Percentiles rank a stretch among this genome's conserved stretches.
Conservation (phyloP, 31 red algal species). For the Asparagopsis taxiformis region DNA sequence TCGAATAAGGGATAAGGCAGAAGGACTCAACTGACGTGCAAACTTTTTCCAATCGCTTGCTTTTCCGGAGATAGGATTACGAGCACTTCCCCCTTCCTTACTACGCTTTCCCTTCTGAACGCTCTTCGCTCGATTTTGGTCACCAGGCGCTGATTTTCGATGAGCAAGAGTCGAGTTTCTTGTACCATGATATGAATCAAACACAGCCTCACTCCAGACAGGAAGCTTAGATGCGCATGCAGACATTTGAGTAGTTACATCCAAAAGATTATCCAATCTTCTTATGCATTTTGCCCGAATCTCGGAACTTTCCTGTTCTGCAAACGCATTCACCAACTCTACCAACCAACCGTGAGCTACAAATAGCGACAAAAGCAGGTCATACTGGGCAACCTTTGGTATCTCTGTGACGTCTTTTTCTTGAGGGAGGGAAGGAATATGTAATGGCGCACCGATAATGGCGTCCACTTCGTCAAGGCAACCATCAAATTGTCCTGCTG, state of each 20-base stretch:
- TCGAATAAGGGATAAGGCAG: slow-evolving; percentile 57
- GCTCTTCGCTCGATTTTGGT: no score
- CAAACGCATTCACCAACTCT: slow-evolving; percentile 66
- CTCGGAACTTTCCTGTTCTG: slow-evolving; percentile 55
- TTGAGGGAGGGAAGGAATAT: slow-evolving; percentile 27
- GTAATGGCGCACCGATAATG: slow-evolving; percentile 61
- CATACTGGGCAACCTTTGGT: slow-evolving; percentile 13
- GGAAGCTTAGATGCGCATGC: slow-evolving; percentile 24
- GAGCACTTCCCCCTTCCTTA: no score
- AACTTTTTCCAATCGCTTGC: slow-evolving; percentile 38
- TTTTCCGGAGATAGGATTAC: background rate
- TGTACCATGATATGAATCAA: slow-evolving; percentile 50
- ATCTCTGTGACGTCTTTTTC: slow-evolving; percentile 33
- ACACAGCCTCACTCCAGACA: slow-evolving; percentile 46
- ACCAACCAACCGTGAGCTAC: slow-evolving; percentile 67
- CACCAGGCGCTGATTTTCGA: no score
- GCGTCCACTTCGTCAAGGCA: slow-evolving; percentile 64
- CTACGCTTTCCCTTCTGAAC: no score
- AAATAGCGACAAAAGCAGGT: slow-evolving; percentile 52
- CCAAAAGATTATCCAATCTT: slow-evolving; percentile 50
- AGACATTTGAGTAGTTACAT: slow-evolving; percentile 41
- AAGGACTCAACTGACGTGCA: slow-evolving; percentile 51
- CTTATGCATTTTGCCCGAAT: slow-evolving; percentile 58
- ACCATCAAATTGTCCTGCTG: slow-evolving; percentile 24
- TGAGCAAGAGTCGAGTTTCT: background rate